A percentile compares a stretch with the other conserved stretches of the same genome.
Evolutionary conservation across 139 green algal genomes (phyloP).

Genomic region (Chlamydomonas eustigma): DNA sequence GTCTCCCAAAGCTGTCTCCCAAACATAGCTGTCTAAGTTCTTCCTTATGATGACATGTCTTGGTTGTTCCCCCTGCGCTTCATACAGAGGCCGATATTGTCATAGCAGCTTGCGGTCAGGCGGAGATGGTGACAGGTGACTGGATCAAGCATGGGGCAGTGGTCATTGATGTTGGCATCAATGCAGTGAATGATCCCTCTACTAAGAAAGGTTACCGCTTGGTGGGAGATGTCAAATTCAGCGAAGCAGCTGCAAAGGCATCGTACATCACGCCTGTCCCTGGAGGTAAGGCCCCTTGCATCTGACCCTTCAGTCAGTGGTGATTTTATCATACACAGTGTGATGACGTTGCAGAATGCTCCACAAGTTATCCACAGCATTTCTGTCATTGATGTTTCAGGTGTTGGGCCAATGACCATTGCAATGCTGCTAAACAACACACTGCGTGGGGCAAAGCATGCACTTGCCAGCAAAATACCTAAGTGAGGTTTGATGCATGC

Average conservation of each 20-base stretch:
- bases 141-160: constrained; percentile 94
- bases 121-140: constrained; percentile 76
- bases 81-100: constrained; percentile 81
- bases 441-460: constrained; percentile 36
- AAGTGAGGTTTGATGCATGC: no score
- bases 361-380: neutral
- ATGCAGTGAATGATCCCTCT: constrained; percentile 70
- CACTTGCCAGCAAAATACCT: constrained; percentile 5
- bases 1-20: no score
- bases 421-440: constrained; percentile 60
- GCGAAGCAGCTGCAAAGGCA: constrained; percentile 52
- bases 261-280: constrained; percentile 90
- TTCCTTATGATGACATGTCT: no score
- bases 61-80: no score
- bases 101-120: constrained; percentile 76
- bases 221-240: constrained; percentile 84
- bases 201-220: constrained; percentile 70
- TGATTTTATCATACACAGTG: neutral
- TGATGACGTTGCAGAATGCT: neutral
- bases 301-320: neutral
- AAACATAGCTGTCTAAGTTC: no score
- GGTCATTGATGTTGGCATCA: constrained; percentile 96
- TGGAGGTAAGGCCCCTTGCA: constrained; percentile 52
- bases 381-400: neutral
- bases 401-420: constrained; percentile 95